Evolutionary conservation across 1,284 basidiomycete genomes (phyloP).

Genomic region (Microbotryum lychnidis-dioicae): DNA sequence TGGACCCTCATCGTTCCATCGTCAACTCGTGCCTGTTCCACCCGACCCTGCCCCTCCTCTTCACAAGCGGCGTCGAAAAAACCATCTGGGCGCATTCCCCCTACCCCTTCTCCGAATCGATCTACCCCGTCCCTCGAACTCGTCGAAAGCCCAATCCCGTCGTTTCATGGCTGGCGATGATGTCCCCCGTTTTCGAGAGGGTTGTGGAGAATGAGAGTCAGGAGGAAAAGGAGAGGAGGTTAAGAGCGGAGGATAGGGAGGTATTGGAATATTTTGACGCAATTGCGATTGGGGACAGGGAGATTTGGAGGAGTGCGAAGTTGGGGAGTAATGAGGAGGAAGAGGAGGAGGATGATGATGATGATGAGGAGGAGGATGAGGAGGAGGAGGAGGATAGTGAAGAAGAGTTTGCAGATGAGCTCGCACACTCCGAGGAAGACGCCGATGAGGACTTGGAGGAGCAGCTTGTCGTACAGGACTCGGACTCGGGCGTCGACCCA

Average conservation of each 20-base stretch:
- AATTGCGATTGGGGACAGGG: slow-evolving; percentile 5
- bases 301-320: too few species aligned
- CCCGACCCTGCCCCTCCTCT: slow-evolving; percentile 56
- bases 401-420: background rate
- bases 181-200: slow-evolving; percentile 4
- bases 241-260: slow-evolving; percentile 8
- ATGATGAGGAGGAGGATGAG: background rate
- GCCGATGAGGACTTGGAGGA: background rate
- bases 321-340: slow-evolving; percentile 5
- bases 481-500: too few species aligned
- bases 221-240: background rate
- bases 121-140: slow-evolving; percentile 42
- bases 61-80: slow-evolving; percentile 62
- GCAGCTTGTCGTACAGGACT: background rate
- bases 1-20: slow-evolving; percentile 59
- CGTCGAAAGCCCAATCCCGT: background rate
- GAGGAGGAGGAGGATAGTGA: background rate
- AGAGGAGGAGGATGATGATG: slow-evolving; percentile 1
- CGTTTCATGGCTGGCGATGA: slow-evolving; percentile 1
- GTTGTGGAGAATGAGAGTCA: background rate
- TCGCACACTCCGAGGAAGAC: background rate
- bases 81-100: slow-evolving; percentile 60
- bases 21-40: slow-evolving; percentile 64
- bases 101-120: slow-evolving; percentile 48
- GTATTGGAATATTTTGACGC: slow-evolving; percentile 26